phyloP scores from a whole-genome alignment of 305 asterid species.

The Rubia peregrina region DNA sequence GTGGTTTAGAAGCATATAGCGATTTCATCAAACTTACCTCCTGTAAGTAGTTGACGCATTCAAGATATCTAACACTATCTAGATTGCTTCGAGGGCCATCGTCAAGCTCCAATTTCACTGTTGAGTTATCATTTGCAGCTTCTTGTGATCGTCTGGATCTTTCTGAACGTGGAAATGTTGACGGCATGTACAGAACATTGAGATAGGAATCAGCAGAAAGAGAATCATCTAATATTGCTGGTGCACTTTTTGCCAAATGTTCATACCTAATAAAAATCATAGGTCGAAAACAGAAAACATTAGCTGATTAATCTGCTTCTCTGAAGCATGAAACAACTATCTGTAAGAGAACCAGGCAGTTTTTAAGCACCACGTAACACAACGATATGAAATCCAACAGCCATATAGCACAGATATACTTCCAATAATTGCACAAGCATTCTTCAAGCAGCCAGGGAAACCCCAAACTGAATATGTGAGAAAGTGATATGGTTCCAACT shows the following conservation, averaged over 20 bases:
- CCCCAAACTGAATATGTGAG: background rate
- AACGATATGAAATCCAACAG: background rate
- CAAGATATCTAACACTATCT: conserved; percentile 82
- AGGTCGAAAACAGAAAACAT: conserved; percentile 18
- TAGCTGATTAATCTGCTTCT: conserved; percentile 14
- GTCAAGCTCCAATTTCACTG: conserved; percentile 37
- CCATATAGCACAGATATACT: background rate
- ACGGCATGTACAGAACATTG: conserved; percentile 91
- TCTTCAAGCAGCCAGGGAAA: background rate
- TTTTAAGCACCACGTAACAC: background rate
- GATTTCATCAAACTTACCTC: conserved; percentile 44
- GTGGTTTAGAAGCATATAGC: background rate
- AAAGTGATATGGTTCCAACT: background rate
- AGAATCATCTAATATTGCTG: conserved; percentile 92
- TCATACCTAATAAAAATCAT: conserved; percentile 61
- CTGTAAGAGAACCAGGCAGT: background rate
- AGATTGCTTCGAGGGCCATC: conserved; percentile 94
- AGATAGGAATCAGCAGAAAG: conserved; percentile 99
- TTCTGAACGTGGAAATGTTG: conserved; percentile 94
- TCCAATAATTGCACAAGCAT: background rate
- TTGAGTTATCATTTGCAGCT: conserved; percentile 50
- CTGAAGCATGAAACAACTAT: background rate
- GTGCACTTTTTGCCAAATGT: conserved; percentile 96
- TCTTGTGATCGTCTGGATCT: conserved; percentile 70
- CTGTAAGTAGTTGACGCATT: conserved; percentile 78